A percentile compares a stretch with the other conserved stretches of the same genome.
phyloP scores from a whole-genome alignment of 495 filamentous ascomycete species.

The Aspergillus coremiiformis region DNA sequence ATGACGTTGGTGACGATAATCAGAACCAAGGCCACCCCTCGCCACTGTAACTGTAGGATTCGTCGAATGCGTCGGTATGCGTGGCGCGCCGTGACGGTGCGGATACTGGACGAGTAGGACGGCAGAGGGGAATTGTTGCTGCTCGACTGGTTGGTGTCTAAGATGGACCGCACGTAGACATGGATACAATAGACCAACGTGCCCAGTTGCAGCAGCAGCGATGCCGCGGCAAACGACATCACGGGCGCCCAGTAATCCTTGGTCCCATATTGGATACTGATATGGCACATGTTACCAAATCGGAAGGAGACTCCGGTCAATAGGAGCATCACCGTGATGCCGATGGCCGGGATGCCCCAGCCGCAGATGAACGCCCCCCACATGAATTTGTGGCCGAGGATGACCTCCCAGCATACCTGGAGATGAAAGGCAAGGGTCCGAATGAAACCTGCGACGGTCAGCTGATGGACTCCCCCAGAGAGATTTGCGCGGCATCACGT shows the following conservation, averaged over 20 bases:
- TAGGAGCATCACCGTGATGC: constrained; percentile 64
- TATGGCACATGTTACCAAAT: constrained; percentile 85
- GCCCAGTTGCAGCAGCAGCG: constrained; percentile 71
- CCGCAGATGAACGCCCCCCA: constrained; percentile 72
- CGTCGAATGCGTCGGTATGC: constrained; percentile 79
- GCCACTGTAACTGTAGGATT: constrained; percentile 90
- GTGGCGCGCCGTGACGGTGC: constrained; percentile 76
- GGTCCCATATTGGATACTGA: constrained; percentile 75
- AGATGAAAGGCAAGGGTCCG: constrained; percentile 88
- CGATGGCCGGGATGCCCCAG: constrained; percentile 72
- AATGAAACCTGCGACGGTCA: constrained; percentile 56
- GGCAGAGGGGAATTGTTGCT: constrained; percentile 67
- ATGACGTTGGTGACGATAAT: constrained; percentile 85
- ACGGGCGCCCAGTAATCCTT: constrained; percentile 88
- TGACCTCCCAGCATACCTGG: constrained; percentile 95
- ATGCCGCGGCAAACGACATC: constrained; percentile 66
- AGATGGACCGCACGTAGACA: constrained; percentile 78
- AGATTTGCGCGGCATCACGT: constrained; percentile 13
- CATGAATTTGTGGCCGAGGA: constrained; percentile 86
- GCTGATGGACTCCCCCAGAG: background rate
- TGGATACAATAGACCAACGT: constrained; percentile 93
- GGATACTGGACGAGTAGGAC: constrained; percentile 71
- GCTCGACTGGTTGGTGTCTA: constrained; percentile 54
- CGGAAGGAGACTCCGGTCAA: constrained; percentile 91
- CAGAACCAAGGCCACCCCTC: constrained; percentile 77